Conservation (phyloP, 176 grass and related monocot genomes). For the Paspalum notatum region DNA sequence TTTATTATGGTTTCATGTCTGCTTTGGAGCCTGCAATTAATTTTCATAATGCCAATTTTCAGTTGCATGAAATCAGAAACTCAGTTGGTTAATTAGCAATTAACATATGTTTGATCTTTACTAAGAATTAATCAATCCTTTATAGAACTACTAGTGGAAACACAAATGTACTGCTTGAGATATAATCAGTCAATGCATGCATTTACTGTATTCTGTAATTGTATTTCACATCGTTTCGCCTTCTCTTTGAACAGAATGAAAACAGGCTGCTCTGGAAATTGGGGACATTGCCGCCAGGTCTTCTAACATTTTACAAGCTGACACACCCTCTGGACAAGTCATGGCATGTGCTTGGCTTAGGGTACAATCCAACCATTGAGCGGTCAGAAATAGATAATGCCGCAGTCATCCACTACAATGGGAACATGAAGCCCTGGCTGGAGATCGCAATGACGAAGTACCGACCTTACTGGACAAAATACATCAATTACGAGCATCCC, state of each 20-base stretch:
- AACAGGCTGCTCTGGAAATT: conserved; percentile 59
- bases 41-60: conserved; percentile 13
- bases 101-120: not conserved
- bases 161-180: not conserved
- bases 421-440: conserved; percentile 65
- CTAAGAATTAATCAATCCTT: not conserved
- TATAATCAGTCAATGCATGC: not conserved
- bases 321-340: conserved; percentile 56
- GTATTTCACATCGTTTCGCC: conserved; percentile 14
- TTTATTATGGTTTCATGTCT: conserved; percentile 2
- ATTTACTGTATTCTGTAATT: not conserved
- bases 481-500: conserved; percentile 58
- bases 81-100: not conserved
- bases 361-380: conserved; percentile 50
- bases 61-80: too few relatives aligned
- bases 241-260: conserved; percentile 35
- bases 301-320: conserved; percentile 60
- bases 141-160: not conserved
- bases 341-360: conserved; percentile 57
- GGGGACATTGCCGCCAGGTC: conserved; percentile 47
- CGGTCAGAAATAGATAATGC: conserved; percentile 50
- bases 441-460: conserved; percentile 67
- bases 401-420: conserved; percentile 56
- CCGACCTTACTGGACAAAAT: conserved; percentile 61
- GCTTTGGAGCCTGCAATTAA: not conserved